Conservation (phyloP, 2,329 filamentous ascomycete species). For the Claviceps spartinae region DNA sequence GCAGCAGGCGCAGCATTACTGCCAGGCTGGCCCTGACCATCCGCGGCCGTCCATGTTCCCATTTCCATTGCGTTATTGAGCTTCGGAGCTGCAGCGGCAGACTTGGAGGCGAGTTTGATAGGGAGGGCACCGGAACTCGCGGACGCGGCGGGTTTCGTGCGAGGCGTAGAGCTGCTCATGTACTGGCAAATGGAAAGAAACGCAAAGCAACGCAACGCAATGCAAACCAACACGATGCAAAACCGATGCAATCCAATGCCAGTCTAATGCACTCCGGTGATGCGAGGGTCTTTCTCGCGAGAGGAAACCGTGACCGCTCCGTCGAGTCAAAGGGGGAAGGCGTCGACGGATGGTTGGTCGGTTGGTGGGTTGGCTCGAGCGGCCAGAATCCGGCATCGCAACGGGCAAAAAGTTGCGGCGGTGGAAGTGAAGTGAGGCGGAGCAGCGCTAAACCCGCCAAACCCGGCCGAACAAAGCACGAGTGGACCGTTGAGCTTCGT, state of each 20-base stretch:
- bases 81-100: slow-evolving; percentile 37
- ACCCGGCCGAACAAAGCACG: no score
- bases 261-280: no score
- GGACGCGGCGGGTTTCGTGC: slow-evolving; percentile 22
- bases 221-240: no score
- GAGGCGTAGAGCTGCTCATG: slow-evolving; percentile 29
- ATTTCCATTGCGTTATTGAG: slow-evolving; percentile 45
- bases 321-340: background rate
- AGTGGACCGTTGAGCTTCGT: no score
- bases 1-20: background rate
- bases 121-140: slow-evolving; percentile 24
- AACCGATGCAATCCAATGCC: no score
- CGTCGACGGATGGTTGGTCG: background rate
- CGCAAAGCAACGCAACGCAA: background rate
- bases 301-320: background rate
- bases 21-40: slow-evolving; percentile 7
- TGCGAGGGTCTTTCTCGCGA: no score
- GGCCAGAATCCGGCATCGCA: background rate
- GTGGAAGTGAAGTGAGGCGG: background rate
- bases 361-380: background rate
- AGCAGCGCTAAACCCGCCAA: no score
- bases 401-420: background rate
- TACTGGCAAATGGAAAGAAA: background rate
- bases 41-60: slow-evolving; percentile 31
- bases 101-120: slow-evolving; percentile 42